Base-by-base conservation (phyloP, 2,329 filamentous ascomycete genomes). In the Trichoderma sp. region DNA sequence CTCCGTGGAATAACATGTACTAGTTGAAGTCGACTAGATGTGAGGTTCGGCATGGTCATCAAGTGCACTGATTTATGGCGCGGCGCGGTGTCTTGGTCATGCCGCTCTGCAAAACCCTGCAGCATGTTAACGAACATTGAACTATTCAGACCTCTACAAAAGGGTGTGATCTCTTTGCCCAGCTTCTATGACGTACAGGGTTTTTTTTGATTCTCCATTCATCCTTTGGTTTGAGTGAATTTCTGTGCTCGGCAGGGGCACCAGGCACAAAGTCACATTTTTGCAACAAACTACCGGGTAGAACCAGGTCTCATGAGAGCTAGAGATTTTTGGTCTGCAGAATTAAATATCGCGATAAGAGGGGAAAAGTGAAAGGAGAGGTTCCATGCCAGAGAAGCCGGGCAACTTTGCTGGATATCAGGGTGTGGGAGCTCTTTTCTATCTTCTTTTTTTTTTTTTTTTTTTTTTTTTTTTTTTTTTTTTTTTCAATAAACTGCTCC, bases 301-400 rank as follows among this genome's bases (percentile, higher is more conserved):
- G 58, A 60, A 64, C 49, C 43, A 52, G 51, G 52, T 65, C 52
- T 49, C 61, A 65, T 56, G 61, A 65, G 61, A 32, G 46, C n/a
- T 24, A 55, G 21, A 55, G 4, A n/a, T 18, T 51, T 64, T 28
- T 49, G 39, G 59, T 21, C 49, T 34, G 30, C 5, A 14, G 5
- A 5, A n/a, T 43, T 3, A n/a, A 43, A 8, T 10, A n/a, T 46
- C n/a, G 30, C 8, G 13, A 32, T 24, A 43, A 43, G 28, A 5
- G 34, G 43, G 26, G 7, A 21, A 14, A 32, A 11, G n/a, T 8
- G 13, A 28, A 26, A 24, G 24, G 14, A 28, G 39, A 60, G 18
- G 6, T 21, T 30, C n/a, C n/a, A 10, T 34, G 39, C 39, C 59
- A 56, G 5, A 56, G 34, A 56, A 56, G 14, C 61, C 52, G 51